Base-by-base conservation (phyloP, 176 grass and related monocot genomes). In the Carex kokanica region DNA sequence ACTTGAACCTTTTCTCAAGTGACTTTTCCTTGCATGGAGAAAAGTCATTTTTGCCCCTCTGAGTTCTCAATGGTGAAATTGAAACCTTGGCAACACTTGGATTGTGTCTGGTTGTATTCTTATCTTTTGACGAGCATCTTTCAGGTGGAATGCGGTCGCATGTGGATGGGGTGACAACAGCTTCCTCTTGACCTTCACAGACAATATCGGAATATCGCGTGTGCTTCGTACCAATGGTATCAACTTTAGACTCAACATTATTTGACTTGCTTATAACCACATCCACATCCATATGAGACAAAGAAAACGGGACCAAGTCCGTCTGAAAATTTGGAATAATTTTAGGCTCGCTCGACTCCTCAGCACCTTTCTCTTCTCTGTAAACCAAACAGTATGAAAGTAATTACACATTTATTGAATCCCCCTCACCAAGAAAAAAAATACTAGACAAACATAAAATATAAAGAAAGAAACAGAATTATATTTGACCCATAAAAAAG, bases 251-350 rank as follows among this genome's bases (percentile, higher is more conserved):
- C 36, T 64, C 38, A 10, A 24, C 34, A 64, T 61, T 58, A 41
- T 45, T 53, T 53, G 80, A 68, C 80, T 64, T 65, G 80, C 41
- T 68, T 59, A 67, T 52, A 25, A 81, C 29, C 13, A 78, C 16
- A 81, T 81, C 58, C 9, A 61, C 21, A 64, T 81, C 60, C 60
- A 64, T 62, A 45, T 18, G 31, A 63, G n/a, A 63, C 5, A 38
- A 38, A 23, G 90, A 86, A 88, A 98, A 98, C 6, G 88, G 92
- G 64, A 84, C 62, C 59, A n/a, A n/a, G n/a, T 89, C 69, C 18
- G 83, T 86, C 16, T 83, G 78, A 87, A 81, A 83, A 58, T 93
- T 84, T 83, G 86, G 81, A 59, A 78, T 56, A 40, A 64, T 61
- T 43, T 60, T 80, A 56, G 89, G 81, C 78, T 80, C 12, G 16